Evolutionary conservation across 495 filamentous ascomycete genomes (phyloP).

Genomic region (Talaromyces wortmannii): DNA sequence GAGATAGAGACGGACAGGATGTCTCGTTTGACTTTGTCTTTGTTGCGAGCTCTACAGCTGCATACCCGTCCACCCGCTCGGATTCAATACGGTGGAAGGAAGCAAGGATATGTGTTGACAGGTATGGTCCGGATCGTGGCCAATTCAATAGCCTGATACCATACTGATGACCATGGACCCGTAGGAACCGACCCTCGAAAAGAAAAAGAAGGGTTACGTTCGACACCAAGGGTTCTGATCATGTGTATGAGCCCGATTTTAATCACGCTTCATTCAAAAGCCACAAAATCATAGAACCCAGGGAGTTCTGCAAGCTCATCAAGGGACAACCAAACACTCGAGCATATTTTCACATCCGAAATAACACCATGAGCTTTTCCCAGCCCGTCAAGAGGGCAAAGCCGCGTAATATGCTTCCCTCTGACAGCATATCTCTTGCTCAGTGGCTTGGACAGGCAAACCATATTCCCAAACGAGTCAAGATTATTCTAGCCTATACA

Average conservation of each 20-base stretch:
- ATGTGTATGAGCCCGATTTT: too few species aligned
- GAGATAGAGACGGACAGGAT: background rate
- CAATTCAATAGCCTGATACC: background rate
- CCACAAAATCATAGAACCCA: background rate
- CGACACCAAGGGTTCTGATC: background rate
- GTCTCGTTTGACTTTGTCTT: background rate
- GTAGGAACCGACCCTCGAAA: background rate
- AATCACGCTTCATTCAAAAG: background rate
- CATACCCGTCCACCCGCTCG: background rate
- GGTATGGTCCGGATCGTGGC: background rate
- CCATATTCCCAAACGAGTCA: conserved; percentile 8
- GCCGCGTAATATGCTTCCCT: background rate
- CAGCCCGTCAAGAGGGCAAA: background rate
- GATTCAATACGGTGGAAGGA: background rate
- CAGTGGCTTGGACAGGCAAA: conserved; percentile 5
- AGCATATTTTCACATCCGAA: background rate
- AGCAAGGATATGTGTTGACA: background rate
- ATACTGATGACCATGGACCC: background rate
- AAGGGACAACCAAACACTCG: background rate
- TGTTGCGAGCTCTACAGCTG: background rate
- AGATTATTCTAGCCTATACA: conserved; percentile 7
- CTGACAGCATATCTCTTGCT: background rate
- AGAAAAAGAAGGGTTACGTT: background rate
- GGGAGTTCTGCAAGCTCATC: background rate
- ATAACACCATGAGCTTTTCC: background rate